Conservation (phyloP, 441 rosid genomes). For the Kokia cookei region DNA sequence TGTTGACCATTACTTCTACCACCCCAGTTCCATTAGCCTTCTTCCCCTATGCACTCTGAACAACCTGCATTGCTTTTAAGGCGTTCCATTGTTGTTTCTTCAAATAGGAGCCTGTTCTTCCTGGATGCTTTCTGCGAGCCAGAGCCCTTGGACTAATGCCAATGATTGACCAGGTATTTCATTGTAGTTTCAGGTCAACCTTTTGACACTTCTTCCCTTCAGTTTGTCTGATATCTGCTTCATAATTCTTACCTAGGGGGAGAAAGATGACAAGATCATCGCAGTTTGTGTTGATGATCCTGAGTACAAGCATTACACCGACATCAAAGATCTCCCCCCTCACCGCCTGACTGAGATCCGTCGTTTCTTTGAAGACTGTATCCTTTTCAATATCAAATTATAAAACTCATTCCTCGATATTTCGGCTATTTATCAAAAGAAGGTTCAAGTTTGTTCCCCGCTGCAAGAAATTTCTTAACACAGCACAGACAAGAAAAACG, state of each 20-base stretch:
- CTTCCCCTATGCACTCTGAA: not conserved
- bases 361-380: slow-evolving; percentile 96
- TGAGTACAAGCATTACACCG: slow-evolving; percentile 82
- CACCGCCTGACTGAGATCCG: slow-evolving; percentile 94
- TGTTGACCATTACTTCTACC: not conserved
- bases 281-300: slow-evolving; percentile 99
- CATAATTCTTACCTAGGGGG: slow-evolving; percentile 47
- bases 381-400: slow-evolving; percentile 19
- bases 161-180: slow-evolving; percentile 85
- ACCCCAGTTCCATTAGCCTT: not conserved
- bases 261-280: slow-evolving; percentile 94
- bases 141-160: slow-evolving; percentile 97
- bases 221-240: not conserved
- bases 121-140: slow-evolving; percentile 93
- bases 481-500: slow-evolving; percentile 80
- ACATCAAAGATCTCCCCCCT: slow-evolving; percentile 88
- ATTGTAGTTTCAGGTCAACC: slow-evolving; percentile 1
- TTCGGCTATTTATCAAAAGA: not conserved
- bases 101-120: slow-evolving; percentile 85
- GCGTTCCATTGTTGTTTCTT: slow-evolving; percentile 1
- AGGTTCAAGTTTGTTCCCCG: not conserved
- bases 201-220: not conserved
- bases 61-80: not conserved
- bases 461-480: slow-evolving; percentile 18
- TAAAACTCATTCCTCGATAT: not conserved